Percentiles rank a stretch among this genome's conserved stretches.
These are phyloP conservation scores for Pythium guiyangense DNA, from an alignment of 352 stramenopile species.

Conservation along the genomic window DNA sequence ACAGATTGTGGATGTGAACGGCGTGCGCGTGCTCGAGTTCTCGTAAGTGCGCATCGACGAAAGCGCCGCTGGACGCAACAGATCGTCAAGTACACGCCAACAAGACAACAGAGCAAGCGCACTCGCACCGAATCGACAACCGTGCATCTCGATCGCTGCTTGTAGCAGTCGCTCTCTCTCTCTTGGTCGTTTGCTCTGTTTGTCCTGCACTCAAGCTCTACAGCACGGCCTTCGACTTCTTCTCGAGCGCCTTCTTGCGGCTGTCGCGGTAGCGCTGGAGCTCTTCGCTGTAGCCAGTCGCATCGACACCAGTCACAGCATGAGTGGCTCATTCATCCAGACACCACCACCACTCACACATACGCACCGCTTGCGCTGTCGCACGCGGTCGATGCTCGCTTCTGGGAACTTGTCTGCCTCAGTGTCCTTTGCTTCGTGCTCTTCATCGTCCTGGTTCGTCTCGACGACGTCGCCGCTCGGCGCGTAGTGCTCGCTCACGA, in stretches of 20 bases:
- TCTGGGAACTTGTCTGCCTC: constrained; percentile 46
- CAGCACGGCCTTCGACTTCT: constrained; percentile 21
- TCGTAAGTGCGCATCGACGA: constrained; percentile 6
- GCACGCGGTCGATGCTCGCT: constrained; percentile 59
- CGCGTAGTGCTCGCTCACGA: constrained; percentile 57
- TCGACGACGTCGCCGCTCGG: constrained; percentile 35
- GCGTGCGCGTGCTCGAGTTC: constrained; percentile 18
- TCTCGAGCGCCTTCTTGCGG: constrained; percentile 49
- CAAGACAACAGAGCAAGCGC: neutral
- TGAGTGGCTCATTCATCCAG: neutral
- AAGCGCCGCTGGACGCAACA: neutral
- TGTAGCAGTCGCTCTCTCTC: neutral
- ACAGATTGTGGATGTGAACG: constrained; percentile 18
- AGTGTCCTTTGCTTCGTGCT: constrained; percentile 18
- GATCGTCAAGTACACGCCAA: too few relatives aligned
- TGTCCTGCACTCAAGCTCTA: neutral
- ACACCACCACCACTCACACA: neutral
- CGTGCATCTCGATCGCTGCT: neutral
- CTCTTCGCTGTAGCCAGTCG: constrained; percentile 36
- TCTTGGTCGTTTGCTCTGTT: neutral
- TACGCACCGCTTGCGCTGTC: constrained; percentile 57
- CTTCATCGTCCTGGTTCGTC: constrained; percentile 20
- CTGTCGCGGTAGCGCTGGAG: constrained; percentile 57
- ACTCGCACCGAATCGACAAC: neutral
- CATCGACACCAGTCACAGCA: neutral